Evolutionary conservation across 176 grass and related monocot genomes (phyloP).

Genomic region (Tuctoria greenei): DNA sequence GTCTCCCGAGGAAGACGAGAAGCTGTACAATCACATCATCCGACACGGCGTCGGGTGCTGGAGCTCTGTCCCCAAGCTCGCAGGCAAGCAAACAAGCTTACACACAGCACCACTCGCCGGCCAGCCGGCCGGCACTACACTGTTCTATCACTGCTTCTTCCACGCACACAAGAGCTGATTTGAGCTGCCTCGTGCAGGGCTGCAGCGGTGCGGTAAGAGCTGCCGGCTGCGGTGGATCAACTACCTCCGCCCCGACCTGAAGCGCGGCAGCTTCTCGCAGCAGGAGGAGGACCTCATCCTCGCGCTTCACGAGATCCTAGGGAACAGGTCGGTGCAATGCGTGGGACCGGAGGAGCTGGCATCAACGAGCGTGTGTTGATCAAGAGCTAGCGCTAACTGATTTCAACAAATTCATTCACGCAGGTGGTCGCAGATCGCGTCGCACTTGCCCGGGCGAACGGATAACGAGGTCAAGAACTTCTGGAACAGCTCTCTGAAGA

Average conservation of each 20-base stretch:
- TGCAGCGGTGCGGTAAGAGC: constrained; percentile 89
- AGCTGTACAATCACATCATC: constrained; percentile 88
- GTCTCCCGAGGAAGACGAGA: constrained; percentile 90
- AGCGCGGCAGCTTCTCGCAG: constrained; percentile 77
- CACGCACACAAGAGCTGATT: neutral
- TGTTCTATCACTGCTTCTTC: neutral
- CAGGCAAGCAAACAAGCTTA: constrained; percentile 37
- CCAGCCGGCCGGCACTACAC: neutral
- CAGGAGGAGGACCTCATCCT: constrained; percentile 80
- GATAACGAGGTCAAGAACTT: constrained; percentile 97
- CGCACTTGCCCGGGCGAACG: constrained; percentile 70
- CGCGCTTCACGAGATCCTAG: constrained; percentile 59
- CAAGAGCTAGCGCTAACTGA: neutral
- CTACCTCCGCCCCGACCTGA: constrained; percentile 76
- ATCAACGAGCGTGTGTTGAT: neutral
- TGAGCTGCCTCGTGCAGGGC: constrained; percentile 16
- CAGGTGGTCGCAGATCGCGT: constrained; percentile 90
- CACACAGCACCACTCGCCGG: no score
- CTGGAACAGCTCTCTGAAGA: constrained; percentile 86
- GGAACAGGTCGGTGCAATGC: constrained; percentile 54
- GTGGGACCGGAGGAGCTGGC: neutral
- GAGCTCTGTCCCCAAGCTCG: constrained; percentile 78
- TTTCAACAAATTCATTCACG: neutral
- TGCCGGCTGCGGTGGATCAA: constrained; percentile 86
- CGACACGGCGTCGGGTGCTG: constrained; percentile 74